Conservation (phyloP, 805 yeast species). For the Candida piceae region DNA sequence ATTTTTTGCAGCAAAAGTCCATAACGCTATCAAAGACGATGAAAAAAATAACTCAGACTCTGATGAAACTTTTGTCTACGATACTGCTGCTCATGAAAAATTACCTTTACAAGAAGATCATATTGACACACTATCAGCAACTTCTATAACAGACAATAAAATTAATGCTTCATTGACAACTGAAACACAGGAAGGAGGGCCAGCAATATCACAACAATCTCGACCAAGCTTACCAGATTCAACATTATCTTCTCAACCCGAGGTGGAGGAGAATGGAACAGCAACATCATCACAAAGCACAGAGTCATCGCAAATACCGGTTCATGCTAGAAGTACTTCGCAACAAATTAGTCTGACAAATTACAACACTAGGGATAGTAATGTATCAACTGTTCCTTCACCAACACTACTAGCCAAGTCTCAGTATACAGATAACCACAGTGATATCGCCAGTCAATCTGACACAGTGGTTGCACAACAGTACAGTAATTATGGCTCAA, state of each 20-base stretch:
- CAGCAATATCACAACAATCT: too few species aligned
- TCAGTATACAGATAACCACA: conserved; percentile 9
- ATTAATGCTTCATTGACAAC: too few species aligned
- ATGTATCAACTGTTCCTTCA: conserved; percentile 8
- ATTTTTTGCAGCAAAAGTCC: conserved; percentile 89
- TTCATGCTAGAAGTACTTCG: not conserved
- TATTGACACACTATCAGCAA: not conserved
- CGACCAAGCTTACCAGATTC: too few species aligned
- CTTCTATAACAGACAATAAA: not conserved
- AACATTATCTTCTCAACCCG: too few species aligned
- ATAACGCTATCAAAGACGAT: conserved; percentile 89
- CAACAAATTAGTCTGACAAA: not conserved
- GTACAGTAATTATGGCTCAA: conserved; percentile 10
- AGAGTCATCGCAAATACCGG: conserved; percentile 6
- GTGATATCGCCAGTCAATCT: conserved; percentile 16
- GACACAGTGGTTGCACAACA: conserved; percentile 15
- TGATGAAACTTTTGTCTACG: conserved; percentile 96
- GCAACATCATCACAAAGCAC: not conserved
- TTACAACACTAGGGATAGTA: conserved; percentile 6
- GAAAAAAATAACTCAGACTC: conserved; percentile 67
- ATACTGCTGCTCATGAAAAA: conserved; percentile 29
- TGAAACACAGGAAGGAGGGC: too few species aligned
- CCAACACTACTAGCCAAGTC: conserved; percentile 12
- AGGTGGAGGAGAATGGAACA: too few species aligned
- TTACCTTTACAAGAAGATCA: conserved; percentile 12